Evolutionary conservation across 139 green algal genomes (phyloP).

Genomic region (Chlorella sp.): DNA sequence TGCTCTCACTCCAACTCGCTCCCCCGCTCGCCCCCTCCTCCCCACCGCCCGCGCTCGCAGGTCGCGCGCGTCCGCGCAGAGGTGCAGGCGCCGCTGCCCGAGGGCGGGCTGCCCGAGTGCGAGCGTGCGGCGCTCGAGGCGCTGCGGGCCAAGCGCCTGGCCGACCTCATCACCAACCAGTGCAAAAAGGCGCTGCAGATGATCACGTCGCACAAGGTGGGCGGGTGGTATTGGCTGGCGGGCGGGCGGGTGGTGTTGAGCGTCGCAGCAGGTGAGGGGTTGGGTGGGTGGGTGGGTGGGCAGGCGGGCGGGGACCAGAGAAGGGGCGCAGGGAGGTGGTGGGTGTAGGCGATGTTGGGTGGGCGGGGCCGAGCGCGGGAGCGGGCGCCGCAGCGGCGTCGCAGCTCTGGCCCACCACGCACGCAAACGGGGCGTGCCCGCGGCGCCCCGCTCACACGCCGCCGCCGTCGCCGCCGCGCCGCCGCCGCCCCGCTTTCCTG

Average conservation of each 20-base stretch:
- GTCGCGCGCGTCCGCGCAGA: conserved; percentile 16
- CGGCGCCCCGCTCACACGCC: neutral
- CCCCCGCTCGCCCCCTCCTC: neutral
- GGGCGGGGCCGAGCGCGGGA: neutral
- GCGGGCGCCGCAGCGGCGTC: neutral
- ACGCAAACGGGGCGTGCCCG: too few relatives aligned
- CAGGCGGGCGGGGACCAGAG: neutral
- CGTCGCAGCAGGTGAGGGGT: neutral
- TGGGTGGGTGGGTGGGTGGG: neutral
- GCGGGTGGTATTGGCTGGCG: neutral
- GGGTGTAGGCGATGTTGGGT: neutral
- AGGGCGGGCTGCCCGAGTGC: conserved; percentile 9
- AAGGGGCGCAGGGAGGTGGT: neutral
- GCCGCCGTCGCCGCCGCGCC: neutral
- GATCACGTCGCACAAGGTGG: conserved; percentile 48
- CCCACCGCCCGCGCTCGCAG: neutral
- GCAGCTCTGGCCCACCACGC: neutral
- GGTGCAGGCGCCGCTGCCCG: conserved; percentile 24
- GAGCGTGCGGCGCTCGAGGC: conserved; percentile 23
- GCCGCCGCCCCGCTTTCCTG: neutral
- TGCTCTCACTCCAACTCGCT: neutral
- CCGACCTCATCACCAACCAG: conserved; percentile 36
- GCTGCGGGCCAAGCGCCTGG: conserved; percentile 12
- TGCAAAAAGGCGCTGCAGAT: conserved; percentile 36
- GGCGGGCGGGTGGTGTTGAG: neutral